These are phyloP conservation scores for Diplosphaera chodatii DNA, from an alignment of 139 green algal genomes.

Conservation along the genomic window DNA sequence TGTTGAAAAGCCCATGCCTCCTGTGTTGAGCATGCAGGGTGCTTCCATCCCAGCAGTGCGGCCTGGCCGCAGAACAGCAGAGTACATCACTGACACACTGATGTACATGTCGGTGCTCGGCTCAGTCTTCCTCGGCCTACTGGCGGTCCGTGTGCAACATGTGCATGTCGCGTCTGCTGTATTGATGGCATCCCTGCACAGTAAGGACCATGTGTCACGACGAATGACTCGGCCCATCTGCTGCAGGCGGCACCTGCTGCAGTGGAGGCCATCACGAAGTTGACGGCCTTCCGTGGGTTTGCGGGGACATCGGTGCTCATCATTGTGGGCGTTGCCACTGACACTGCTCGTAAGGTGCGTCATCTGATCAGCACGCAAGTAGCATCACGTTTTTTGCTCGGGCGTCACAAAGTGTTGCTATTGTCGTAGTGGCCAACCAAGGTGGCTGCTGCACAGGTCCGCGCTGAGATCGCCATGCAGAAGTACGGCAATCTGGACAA, in stretches of 20 bases:
- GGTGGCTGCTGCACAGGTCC: not conserved
- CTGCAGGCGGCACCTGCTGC: conserved; percentile 58
- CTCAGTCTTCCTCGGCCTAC: conserved; percentile 83
- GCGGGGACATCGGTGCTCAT: conserved; percentile 87
- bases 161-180: too few species aligned
- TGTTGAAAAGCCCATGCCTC: not conserved
- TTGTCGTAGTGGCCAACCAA: too few species aligned
- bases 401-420: not conserved
- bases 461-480: conserved; percentile 83
- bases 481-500: conserved; percentile 77
- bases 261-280: conserved; percentile 78
- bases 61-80: conserved; percentile 77
- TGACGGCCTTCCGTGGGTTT: conserved; percentile 92
- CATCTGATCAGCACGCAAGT: too few species aligned
- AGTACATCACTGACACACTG: conserved; percentile 88
- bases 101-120: conserved; percentile 90
- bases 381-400: not conserved
- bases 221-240: not conserved
- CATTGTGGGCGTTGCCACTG: conserved; percentile 86
- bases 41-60: conserved; percentile 86
- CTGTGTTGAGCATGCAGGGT: conserved; percentile 29
- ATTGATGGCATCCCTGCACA: too few species aligned
- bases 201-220: too few species aligned
- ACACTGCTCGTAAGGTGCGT: conserved; percentile 82
- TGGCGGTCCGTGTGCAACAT: conserved; percentile 60